Percentiles rank a stretch among this genome's conserved stretches.
phyloP scores from a whole-genome alignment of 371 early-diverging fungal genomes.

The Mortierella sp. region DNA sequence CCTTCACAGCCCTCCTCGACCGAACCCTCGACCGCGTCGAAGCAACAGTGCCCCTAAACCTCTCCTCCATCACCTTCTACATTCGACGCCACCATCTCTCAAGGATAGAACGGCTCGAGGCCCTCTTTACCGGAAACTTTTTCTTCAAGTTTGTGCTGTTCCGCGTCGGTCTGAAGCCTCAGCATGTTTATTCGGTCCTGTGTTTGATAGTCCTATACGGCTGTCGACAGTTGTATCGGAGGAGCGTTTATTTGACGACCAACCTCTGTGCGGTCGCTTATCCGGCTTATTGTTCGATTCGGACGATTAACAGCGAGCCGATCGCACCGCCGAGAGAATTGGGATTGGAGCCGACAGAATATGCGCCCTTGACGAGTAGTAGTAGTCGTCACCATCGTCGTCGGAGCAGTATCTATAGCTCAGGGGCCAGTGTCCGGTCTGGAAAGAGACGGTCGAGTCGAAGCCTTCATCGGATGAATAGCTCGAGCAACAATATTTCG shows the following conservation, averaged over 20 bases:
- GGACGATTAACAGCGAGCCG: constrained; percentile 54
- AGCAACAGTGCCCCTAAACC: constrained; percentile 54
- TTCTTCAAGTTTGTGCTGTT: constrained; percentile 40
- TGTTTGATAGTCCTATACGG: constrained; percentile 37
- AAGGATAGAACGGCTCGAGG: constrained; percentile 49
- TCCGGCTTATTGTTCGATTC: constrained; percentile 55
- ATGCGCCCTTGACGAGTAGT: constrained; percentile 11
- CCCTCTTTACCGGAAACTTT: constrained; percentile 44
- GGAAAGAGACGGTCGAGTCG: constrained; percentile 19
- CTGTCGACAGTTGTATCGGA: constrained; percentile 46
- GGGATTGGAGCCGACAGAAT: constrained; percentile 46
- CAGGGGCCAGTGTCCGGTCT: constrained; percentile 24
- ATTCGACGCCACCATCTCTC: constrained; percentile 57
- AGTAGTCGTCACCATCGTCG: constrained; percentile 16
- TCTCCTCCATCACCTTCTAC: constrained; percentile 56
- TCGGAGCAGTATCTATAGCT: constrained; percentile 27
- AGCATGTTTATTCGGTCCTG: constrained; percentile 47
- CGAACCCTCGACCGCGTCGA: constrained; percentile 48
- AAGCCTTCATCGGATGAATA: constrained; percentile 30
- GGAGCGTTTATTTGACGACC: constrained; percentile 47
- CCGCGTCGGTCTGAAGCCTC: constrained; percentile 48
- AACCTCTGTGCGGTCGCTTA: constrained; percentile 57
- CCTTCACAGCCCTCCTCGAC: constrained; percentile 57
- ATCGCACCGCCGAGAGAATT: constrained; percentile 38
- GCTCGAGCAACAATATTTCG: constrained; percentile 1